Evolutionary conservation across 345 rosid species (phyloP).

Genomic region (Eucalyptus caleyi): DNA sequence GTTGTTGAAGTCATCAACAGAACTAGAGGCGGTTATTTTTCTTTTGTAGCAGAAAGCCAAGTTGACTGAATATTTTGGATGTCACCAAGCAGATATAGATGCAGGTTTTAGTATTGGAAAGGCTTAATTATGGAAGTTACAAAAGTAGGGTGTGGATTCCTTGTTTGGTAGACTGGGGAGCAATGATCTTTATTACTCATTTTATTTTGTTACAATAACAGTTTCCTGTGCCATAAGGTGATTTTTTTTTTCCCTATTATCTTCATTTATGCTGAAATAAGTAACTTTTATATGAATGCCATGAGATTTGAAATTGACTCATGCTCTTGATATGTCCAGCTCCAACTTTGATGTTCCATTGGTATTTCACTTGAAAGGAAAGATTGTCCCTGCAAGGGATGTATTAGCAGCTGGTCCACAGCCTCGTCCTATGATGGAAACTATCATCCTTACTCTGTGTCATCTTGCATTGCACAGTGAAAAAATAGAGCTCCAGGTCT

Average conservation of each 20-base stretch:
- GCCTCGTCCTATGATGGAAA: conserved; percentile 57
- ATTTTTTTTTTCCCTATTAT: not conserved
- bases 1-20: not conserved
- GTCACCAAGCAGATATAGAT: not conserved
- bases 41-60: not conserved
- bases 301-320: not conserved
- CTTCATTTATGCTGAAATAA: not conserved
- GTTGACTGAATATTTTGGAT: not conserved
- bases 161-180: not conserved
- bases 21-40: not conserved
- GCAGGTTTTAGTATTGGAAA: not conserved
- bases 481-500: conserved; percentile 73
- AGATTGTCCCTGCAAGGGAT: conserved; percentile 58
- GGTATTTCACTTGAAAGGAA: conserved; percentile 55
- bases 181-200: not conserved
- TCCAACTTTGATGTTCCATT: conserved; percentile 62
- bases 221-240: not conserved
- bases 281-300: not conserved
- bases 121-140: not conserved
- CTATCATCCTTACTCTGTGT: conserved; percentile 68
- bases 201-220: not conserved
- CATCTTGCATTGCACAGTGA: conserved; percentile 88
- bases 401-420: conserved; percentile 72
- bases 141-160: not conserved
- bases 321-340: conserved; percentile 19